phyloP scores from a whole-genome alignment of 2,329 filamentous ascomycete species.

The Fusarium sp. region DNA sequence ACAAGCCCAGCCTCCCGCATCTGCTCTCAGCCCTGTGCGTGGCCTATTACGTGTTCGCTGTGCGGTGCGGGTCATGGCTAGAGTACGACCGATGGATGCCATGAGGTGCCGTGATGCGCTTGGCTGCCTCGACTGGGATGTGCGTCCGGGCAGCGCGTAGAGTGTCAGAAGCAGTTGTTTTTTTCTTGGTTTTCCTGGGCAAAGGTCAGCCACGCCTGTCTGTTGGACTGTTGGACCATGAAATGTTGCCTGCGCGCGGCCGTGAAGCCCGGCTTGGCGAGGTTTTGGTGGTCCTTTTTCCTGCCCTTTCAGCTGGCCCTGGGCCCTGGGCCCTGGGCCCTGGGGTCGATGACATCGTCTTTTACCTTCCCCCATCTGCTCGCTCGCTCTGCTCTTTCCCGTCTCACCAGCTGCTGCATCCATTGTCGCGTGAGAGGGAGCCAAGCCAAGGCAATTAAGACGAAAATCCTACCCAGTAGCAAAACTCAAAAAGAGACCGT shows the following conservation, averaged over 20 bases:
- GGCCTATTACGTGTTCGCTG: constrained; percentile 32
- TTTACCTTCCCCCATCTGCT: not conserved
- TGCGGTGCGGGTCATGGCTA: constrained; percentile 36
- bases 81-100: constrained; percentile 16
- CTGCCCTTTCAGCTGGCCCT: not conserved
- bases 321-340: not conserved
- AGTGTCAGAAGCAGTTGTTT: constrained; percentile 1
- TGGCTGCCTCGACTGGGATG: not conserved
- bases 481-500: constrained; percentile 6
- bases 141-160: not conserved
- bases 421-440: constrained; percentile 34
- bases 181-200: constrained; percentile 9
- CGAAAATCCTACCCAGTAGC: not conserved
- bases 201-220: not conserved
- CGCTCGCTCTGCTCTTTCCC: not conserved
- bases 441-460: constrained; percentile 30
- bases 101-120: constrained; percentile 16
- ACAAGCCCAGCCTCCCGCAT: not conserved
- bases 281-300: constrained; percentile 13
- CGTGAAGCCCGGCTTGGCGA: constrained; percentile 37
- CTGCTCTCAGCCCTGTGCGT: constrained; percentile 33
- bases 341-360: constrained; percentile 27
- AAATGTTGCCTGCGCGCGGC: constrained; percentile 15
- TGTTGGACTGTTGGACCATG: constrained; percentile 9
- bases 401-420: constrained; percentile 15